Conservation (phyloP, 176 grass and related monocot species). For the Triticum turgidum region DNA sequence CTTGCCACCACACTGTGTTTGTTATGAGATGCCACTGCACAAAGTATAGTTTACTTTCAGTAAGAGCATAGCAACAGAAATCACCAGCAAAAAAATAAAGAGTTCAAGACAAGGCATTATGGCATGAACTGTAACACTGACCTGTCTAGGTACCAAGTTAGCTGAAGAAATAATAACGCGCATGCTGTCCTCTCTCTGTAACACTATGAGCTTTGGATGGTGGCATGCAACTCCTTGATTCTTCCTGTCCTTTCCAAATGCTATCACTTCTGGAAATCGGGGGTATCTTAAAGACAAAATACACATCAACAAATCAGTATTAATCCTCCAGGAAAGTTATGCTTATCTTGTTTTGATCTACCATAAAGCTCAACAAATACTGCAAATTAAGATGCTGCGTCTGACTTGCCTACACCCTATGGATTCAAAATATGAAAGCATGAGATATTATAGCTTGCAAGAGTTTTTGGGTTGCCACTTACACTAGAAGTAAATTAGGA, state of each 20-base stretch:
- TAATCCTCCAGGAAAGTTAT: conserved; percentile 1
- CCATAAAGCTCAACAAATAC: not conserved
- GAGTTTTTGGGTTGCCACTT: conserved; percentile 19
- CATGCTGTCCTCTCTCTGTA: conserved; percentile 71
- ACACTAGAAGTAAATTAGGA: conserved; percentile 76
- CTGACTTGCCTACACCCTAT: not conserved
- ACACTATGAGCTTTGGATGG: conserved; percentile 78
- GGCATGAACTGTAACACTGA: not conserved
- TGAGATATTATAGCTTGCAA: not conserved
- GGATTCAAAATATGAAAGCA: not conserved
- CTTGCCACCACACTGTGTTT: conserved; percentile 91
- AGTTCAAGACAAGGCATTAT: conserved; percentile 14
- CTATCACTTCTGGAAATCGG: conserved; percentile 73
- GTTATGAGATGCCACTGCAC: conserved; percentile 85
- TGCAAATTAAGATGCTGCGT: not conserved
- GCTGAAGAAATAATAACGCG: conserved; percentile 83
- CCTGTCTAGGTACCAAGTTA: conserved; percentile 83
- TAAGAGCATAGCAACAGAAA: conserved; percentile 20
- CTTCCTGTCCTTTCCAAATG: conserved; percentile 86
- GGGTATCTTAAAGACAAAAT: conserved; percentile 55
- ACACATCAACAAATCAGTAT: conserved; percentile 15
- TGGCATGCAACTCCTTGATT: conserved; percentile 92
- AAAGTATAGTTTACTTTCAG: conserved; percentile 22
- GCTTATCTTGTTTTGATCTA: not conserved
- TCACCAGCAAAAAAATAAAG: conserved; percentile 27